Base-by-base conservation (phyloP, 768 basidiomycete species). In the Pisolithus microcarpus region DNA sequence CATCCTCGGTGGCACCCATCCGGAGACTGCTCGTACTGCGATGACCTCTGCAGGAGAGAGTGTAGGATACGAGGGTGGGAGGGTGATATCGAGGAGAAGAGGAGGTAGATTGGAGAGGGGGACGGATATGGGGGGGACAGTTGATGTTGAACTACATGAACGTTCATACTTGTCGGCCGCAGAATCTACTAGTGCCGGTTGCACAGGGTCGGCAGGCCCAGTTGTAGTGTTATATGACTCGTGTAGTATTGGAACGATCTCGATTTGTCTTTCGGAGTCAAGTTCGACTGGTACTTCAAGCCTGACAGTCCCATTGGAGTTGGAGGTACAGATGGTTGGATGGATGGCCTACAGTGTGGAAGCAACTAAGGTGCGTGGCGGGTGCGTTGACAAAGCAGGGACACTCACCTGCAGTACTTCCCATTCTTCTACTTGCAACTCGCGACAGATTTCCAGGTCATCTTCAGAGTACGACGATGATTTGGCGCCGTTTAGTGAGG, bases 281-380 rank as follows among this genome's bases (percentile, higher is more conserved):
- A 88, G 73, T 54, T 88, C 80, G 37, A 91, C 67, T 8, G 85
- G 81, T 45, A 89, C 70, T 56, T 87, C 79, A 19, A 85, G 76
- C 59, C 75, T 81, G 39, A 85, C 52, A 4, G 61, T 56, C 1
- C 70, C 72, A 46, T 72, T 64, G 1, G 56, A 43, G 45, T 69
- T 75, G 5, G 79, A 76, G 37, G 85, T 56, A 60, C 72, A 87
- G 39, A 68, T 63, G 61, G 87, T 84, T 36, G 87, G 87, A 62
- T 82, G 85, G 42, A 89, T 89, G n/a, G 87, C 81, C 87, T 89
- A 26, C 26, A 6, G 26, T 26, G 5, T 26, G 55, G 8, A 53
- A 13, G 15, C 7, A n/a, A n/a, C n/a, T n/a, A 18, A 6, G 24
- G 31, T 15, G 19, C 7, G 28, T 9, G 38, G 21, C 11, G 45